Evolutionary conservation across 2,329 filamentous ascomycete species (phyloP), one percentile per base, ranked within the genome.

Genomic region (Beauveria bassiana): DNA sequence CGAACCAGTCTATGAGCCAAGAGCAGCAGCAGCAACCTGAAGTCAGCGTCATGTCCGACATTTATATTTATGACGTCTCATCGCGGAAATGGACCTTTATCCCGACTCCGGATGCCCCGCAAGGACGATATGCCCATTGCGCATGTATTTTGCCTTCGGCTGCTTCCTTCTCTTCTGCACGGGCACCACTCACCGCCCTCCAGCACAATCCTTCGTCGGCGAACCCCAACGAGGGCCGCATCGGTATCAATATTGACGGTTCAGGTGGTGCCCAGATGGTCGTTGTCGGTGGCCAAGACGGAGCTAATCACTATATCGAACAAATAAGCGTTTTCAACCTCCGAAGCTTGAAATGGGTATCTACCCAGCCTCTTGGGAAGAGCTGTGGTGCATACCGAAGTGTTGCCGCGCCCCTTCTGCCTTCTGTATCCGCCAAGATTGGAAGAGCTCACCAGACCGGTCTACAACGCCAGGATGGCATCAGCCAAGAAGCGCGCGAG

Each of bases 291-390:
- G 95, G 95, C 0, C 95, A 99, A 74, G 95, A 99, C 70, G 95
- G 90, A 59, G 88, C 89, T n/a, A 99, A 99, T 73, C 93, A 96
- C 73, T 99, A 99, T 71, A 99, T 99, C 67, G 93, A 99, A 74
- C 92, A 99, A 74, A 96, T 99, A 65, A 98, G 92, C 71, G 91
- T 99, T 3, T 99, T 99, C 79, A 99, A 99, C 70, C 79, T 99
- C 28, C 86, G 95, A 54, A 97, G 91, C 72, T 77, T 98, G 63
- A 96, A 95, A 75, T 99, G 95, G 95, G 96, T 91, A 1, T 91
- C 90, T 20, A 97, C 92, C 1, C 90, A 91, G 65, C 81, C 87
- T 1, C 80, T 98, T 51, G 93, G 92, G 56, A 91, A 93, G 74
- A 96, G 91, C 69, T 99, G 95, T 71, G 95, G 95, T 65, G 95